Base-by-base conservation (phyloP, 345 rosid species). In the Adansonia digitata region DNA sequence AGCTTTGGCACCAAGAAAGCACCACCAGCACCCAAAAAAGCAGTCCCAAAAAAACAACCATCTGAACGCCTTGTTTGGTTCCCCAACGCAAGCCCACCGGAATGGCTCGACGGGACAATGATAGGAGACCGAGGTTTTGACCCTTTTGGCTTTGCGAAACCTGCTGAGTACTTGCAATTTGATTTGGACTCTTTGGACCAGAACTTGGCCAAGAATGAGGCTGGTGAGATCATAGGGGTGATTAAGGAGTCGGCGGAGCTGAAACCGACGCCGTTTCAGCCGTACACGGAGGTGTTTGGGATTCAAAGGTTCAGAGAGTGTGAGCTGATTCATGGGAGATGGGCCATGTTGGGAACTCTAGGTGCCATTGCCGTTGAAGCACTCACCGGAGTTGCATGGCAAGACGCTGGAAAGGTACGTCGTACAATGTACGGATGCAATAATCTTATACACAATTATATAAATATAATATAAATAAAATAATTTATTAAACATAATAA, bases 121-220 rank as follows among this genome's bases (percentile, higher is more conserved):
- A 83, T 90, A 3, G 95, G 97, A 39, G 97, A 92, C 85, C 84
- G 91, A 26, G 97, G 98, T 27, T 94, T 94, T 45, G 97, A 94
- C 63, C 98, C 98, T 0, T 84, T 92, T n/a, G 97, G 94, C 71
- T 53, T 92, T 5, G 93, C 83, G 22, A 94, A 91, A 80, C 98
- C 97, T n/a, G 93, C 86, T 0, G 95, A 94, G 82, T 92, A 94
- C 82, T 83, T 94, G 82, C 97, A 94, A 81, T 94, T 55, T 71
- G 97, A 90, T 53, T 77, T 82, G 46, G 97, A 94, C 75, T 91
- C 88, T 1, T 78, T 92, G 85, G 97, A 91, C 82, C 97, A 94
- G 84, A 94, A 92, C 82, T 77, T 94, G 79, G 92, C 97, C 1
- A 94, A 91, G 91, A 94, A 94, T 68, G 79, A 72, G 72, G 88